Conservation (phyloP, 208 protist species). For the Leishmania gerbilli region DNA sequence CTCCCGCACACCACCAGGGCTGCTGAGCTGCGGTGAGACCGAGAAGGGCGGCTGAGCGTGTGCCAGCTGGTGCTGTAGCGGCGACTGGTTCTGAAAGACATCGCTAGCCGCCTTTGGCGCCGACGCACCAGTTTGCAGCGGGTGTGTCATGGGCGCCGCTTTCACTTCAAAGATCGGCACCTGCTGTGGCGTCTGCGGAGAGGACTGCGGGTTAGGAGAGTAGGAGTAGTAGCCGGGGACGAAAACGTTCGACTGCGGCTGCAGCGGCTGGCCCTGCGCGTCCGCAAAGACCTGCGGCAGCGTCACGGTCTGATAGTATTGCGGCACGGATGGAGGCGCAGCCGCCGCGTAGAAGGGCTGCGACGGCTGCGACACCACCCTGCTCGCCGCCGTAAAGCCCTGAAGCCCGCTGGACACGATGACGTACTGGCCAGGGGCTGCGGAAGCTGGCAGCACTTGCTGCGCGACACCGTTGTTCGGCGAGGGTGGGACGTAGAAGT, state of each 20-base stretch:
- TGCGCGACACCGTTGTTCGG: not conserved
- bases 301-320: constrained; percentile 15
- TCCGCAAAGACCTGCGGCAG: constrained; percentile 19
- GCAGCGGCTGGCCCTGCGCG: constrained; percentile 14
- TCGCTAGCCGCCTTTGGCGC: not conserved
- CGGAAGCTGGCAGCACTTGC: not conserved
- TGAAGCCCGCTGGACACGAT: constrained; percentile 4
- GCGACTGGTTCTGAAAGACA: not conserved
- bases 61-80: not conserved
- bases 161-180: not conserved
- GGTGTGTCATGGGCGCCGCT: not conserved
- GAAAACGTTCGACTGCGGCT: constrained; percentile 15
- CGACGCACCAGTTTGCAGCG: constrained; percentile 1
- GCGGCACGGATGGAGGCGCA: not conserved
- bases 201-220: not conserved
- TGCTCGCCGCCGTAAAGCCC: not conserved
- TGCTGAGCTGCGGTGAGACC: constrained; percentile 20
- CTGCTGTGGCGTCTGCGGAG: constrained; percentile 16
- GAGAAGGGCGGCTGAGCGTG: constrained; percentile 1
- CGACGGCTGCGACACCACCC: not conserved
- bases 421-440: constrained; percentile 13
- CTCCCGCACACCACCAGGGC: constrained; percentile 16
- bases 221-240: constrained; percentile 17
- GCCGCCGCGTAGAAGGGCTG: constrained; percentile 18
- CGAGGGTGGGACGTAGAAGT: constrained; percentile 16